A percentile compares a stretch with the other conserved stretches of the same genome.
These are phyloP conservation scores for Gastrodia elata DNA, from an alignment of 106 monocot genomes.

Conservation along the genomic window DNA sequence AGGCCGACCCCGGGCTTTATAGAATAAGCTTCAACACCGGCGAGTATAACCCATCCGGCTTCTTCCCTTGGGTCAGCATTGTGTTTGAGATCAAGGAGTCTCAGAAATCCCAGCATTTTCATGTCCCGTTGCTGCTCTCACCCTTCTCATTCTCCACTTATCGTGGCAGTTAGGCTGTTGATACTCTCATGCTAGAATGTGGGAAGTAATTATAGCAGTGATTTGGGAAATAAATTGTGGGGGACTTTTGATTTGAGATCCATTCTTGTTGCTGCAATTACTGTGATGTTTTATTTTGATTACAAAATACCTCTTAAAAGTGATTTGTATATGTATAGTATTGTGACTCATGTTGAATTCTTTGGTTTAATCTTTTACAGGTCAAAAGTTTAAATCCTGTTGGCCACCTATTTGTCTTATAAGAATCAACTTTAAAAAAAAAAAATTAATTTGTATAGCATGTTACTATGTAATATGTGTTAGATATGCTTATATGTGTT, in stretches of 20 bases:
- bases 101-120: conserved; percentile 80
- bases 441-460: too few relatives aligned
- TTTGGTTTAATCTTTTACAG: too few relatives aligned
- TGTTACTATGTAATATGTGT: too few relatives aligned
- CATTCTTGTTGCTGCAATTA: neutral
- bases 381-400: too few relatives aligned
- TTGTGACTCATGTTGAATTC: too few relatives aligned
- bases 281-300: neutral
- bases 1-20: conserved; percentile 43
- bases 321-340: too few relatives aligned
- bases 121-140: conserved; percentile 78
- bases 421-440: too few relatives aligned
- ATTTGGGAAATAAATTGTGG: neutral
- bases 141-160: conserved; percentile 80
- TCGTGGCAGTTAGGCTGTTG: conserved; percentile 46
- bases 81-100: conserved; percentile 73
- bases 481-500: too few relatives aligned
- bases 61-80: conserved; percentile 72
- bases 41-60: conserved; percentile 48
- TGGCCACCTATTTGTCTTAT: too few relatives aligned
- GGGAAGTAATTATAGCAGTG: neutral
- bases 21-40: conserved; percentile 71
- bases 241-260: neutral
- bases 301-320: too few relatives aligned
- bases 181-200: neutral